A percentile compares a stretch with the other conserved stretches of the same genome.
Conservation (phyloP, 257 asterid species). For the Solanum ahanhuiri region DNA sequence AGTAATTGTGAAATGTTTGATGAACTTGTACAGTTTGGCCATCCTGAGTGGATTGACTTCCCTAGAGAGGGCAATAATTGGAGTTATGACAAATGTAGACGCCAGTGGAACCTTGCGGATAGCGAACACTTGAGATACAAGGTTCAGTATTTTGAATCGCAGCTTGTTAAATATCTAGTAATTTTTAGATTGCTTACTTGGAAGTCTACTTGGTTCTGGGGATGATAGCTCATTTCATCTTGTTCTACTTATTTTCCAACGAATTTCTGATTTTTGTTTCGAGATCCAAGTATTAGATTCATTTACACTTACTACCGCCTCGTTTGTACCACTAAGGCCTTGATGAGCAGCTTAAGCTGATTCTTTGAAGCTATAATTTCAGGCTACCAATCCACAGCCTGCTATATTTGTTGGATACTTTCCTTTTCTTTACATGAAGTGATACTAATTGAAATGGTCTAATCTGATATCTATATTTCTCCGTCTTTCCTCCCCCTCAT, state of each 20-base stretch:
- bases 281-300: background rate
- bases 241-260: background rate
- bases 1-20: background rate
- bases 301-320: background rate
- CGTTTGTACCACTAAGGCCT: background rate
- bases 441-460: background rate
- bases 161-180: background rate
- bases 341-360: background rate
- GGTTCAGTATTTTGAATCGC: constrained; percentile 25
- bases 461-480: background rate
- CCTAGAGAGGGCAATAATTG: constrained; percentile 95
- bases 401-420: background rate
- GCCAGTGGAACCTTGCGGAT: constrained; percentile 90
- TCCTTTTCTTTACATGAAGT: background rate
- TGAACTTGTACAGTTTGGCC: constrained; percentile 62
- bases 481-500: background rate
- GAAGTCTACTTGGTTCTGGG: background rate
- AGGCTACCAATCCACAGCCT: background rate
- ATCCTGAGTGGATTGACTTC: constrained; percentile 99
- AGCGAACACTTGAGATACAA: constrained; percentile 83
- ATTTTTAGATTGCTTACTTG: background rate
- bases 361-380: background rate
- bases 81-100: constrained; percentile 90
- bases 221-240: background rate
- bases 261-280: background rate